A percentile compares a stretch with the other conserved stretches of the same genome.
Evolutionary conservation across 805 yeast species (phyloP).

Genomic region (Candida insectalens): DNA sequence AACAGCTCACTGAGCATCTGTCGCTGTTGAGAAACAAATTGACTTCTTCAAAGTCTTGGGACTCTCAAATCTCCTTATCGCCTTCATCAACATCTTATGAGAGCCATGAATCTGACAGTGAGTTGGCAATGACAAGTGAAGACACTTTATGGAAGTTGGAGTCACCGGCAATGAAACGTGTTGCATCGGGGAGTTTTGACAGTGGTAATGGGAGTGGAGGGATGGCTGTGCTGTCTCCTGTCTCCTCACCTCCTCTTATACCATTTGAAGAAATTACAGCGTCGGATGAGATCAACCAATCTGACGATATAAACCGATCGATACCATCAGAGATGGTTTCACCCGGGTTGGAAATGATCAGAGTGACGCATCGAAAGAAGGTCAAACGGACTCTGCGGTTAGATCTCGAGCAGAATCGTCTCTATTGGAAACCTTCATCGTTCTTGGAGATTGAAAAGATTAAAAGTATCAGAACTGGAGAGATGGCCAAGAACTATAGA

Average conservation of each 20-base stretch:
- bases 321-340: too few relatives aligned
- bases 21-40: background rate
- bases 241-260: too few relatives aligned
- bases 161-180: too few relatives aligned
- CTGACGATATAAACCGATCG: too few relatives aligned
- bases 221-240: too few relatives aligned
- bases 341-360: slow-evolving; percentile 52
- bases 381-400: slow-evolving; percentile 48
- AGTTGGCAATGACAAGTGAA: background rate
- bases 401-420: slow-evolving; percentile 42
- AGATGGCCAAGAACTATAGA: slow-evolving; percentile 73
- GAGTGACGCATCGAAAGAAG: slow-evolving; percentile 63
- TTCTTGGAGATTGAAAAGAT: slow-evolving; percentile 51
- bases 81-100: background rate
- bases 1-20: background rate
- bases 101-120: background rate
- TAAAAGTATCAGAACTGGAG: slow-evolving; percentile 48
- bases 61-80: background rate
- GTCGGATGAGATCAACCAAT: too few relatives aligned
- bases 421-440: slow-evolving; percentile 46
- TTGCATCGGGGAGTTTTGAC: too few relatives aligned
- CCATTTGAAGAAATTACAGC: too few relatives aligned
- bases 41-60: background rate
- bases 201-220: too few relatives aligned
- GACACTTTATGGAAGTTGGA: too few relatives aligned